These are phyloP conservation scores for Lepiota subincarnata DNA, from an alignment of 768 basidiomycete genomes.

Conservation along the genomic window DNA sequence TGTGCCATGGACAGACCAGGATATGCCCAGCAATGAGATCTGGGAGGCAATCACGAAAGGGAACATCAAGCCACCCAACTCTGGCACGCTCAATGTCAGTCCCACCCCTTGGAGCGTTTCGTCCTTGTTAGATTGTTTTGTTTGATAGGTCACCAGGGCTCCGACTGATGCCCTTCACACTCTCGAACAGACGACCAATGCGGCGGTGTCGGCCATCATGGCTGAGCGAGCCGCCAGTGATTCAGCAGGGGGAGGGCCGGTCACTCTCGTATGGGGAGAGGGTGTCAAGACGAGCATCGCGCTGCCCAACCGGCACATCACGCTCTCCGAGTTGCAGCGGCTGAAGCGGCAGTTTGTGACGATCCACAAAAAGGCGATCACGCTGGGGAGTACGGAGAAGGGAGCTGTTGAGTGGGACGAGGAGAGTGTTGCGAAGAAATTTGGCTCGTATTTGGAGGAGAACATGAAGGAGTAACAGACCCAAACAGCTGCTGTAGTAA, in stretches of 20 bases:
- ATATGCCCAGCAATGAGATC: conserved; percentile 62
- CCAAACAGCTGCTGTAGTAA: conserved; percentile 10
- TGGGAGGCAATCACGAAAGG: conserved; percentile 82
- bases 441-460: conserved; percentile 69
- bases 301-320: conserved; percentile 68
- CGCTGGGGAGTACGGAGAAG: conserved; percentile 74
- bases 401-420: conserved; percentile 77
- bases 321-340: conserved; percentile 84
- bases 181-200: conserved; percentile 73
- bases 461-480: conserved; percentile 39
- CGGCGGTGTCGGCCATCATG: conserved; percentile 70
- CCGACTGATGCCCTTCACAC: conserved; percentile 84
- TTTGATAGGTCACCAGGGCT: conserved; percentile 64
- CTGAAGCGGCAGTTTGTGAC: conserved; percentile 89
- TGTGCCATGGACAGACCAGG: conserved; percentile 68
- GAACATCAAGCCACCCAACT: conserved; percentile 81
- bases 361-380: conserved; percentile 86
- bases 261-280: conserved; percentile 42
- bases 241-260: conserved; percentile 51
- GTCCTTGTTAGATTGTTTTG: not conserved
- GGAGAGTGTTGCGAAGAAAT: conserved; percentile 63
- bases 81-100: conserved; percentile 70
- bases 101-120: not conserved
- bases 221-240: conserved; percentile 53
- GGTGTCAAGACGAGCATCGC: conserved; percentile 42